Conservation (phyloP, 1,284 basidiomycete genomes). For the Moesziomyces sp. region DNA sequence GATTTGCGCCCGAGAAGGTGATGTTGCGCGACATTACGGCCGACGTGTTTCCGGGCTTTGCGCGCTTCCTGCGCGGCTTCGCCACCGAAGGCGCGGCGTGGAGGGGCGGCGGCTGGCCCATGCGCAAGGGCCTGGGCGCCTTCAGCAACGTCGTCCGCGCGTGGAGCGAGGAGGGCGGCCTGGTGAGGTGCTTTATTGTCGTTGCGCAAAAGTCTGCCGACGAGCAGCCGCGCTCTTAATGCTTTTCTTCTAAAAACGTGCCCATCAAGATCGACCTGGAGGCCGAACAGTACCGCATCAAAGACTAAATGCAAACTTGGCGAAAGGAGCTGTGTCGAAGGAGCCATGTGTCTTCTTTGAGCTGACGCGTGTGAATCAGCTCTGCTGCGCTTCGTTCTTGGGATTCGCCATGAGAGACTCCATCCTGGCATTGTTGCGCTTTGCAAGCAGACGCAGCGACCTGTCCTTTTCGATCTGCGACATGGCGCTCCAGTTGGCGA, state of each 20-base stretch:
- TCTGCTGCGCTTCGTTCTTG: conserved; percentile 3
- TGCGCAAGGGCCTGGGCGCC: conserved; percentile 34
- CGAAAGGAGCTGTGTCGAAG: too few species aligned
- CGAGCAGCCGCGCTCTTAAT: neutral
- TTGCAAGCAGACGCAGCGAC: conserved; percentile 51
- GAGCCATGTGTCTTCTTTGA: neutral
- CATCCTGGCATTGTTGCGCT: conserved; percentile 57
- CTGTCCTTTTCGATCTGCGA: conserved; percentile 51
- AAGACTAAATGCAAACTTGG: conserved; percentile 73
- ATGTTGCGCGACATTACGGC: conserved; percentile 57
- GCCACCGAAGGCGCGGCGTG: conserved; percentile 50
- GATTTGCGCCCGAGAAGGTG: conserved; percentile 24
- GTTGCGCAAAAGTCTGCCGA: conserved; percentile 26
- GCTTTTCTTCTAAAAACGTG: conserved; percentile 69
- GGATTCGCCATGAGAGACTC: conserved; percentile 15
- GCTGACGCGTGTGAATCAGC: neutral
- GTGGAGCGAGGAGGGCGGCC: conserved; percentile 58
- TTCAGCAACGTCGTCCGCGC: conserved; percentile 55
- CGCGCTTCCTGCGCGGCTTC: conserved; percentile 48
- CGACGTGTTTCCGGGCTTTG: conserved; percentile 59
- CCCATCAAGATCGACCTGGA: conserved; percentile 96
- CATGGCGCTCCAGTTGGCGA: conserved; percentile 55
- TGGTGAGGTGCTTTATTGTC: conserved; percentile 56
- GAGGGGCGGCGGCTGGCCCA: conserved; percentile 40
- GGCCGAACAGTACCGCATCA: conserved; percentile 87